Conservation (phyloP, 2,329 filamentous ascomycete genomes). For the Paecilomyces formosus region DNA sequence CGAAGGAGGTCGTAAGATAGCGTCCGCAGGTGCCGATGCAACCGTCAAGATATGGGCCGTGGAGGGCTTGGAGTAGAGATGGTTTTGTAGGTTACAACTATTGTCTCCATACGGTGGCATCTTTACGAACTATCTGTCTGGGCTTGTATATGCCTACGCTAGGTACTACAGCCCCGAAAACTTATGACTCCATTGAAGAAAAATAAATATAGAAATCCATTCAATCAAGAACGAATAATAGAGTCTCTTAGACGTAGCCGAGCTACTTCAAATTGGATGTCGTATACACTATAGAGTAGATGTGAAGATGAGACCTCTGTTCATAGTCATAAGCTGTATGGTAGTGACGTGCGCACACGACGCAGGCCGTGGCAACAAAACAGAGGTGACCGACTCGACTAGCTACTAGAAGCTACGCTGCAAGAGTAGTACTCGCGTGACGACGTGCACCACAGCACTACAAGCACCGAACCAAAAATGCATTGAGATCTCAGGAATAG, state of each 20-base stretch:
- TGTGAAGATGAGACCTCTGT: too few relatives aligned
- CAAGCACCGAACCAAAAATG: not conserved
- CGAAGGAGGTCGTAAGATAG: conserved; percentile 56
- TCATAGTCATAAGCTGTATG: not conserved
- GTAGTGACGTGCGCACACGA: not conserved
- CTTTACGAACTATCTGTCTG: not conserved
- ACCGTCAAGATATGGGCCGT: conserved; percentile 84
- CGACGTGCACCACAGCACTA: not conserved
- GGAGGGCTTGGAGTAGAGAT: conserved; percentile 28
- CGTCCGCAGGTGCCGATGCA: conserved; percentile 78
- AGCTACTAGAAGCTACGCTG: not conserved
- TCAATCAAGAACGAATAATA: not conserved
- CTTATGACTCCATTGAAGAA: not conserved
- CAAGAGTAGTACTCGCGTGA: not conserved
- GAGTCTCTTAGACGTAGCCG: not conserved
- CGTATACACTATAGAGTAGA: not conserved
- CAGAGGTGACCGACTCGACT: not conserved
- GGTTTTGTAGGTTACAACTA: not conserved
- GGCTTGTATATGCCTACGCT: not conserved
- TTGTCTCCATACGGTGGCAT: not conserved
- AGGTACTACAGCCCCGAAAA: not conserved
- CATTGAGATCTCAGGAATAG: not conserved
- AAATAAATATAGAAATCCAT: not conserved
- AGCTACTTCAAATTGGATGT: not conserved
- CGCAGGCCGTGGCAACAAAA: not conserved